phyloP scores from a whole-genome alignment of 2,329 filamentous ascomycete genomes.

The Neocucurbitaria cava region DNA sequence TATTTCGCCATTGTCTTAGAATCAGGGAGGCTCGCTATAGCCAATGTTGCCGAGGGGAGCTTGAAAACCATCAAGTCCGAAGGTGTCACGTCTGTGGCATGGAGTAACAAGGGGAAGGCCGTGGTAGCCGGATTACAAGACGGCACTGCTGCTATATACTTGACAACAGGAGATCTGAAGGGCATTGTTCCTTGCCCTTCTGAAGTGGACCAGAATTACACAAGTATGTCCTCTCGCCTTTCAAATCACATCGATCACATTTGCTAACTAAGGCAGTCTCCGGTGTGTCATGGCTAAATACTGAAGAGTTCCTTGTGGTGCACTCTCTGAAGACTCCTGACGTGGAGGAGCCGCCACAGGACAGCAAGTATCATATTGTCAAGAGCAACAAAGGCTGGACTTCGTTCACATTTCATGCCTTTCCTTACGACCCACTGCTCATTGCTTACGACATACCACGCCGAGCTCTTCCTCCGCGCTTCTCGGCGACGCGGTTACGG shows the following conservation, averaged over 20 bases:
- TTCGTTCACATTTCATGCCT: constrained; percentile 74
- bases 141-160: constrained; percentile 83
- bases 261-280: constrained; percentile 64
- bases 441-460: constrained; percentile 60
- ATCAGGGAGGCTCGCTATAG: constrained; percentile 82
- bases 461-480: constrained; percentile 69
- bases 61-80: constrained; percentile 65
- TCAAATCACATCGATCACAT: background rate
- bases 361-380: constrained; percentile 76
- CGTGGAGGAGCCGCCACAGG: constrained; percentile 58
- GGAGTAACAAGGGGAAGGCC: constrained; percentile 94
- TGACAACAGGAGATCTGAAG: constrained; percentile 78
- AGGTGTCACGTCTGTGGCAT: constrained; percentile 82
- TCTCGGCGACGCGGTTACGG: constrained; percentile 77
- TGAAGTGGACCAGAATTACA: constrained; percentile 66
- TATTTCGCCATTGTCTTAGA: constrained; percentile 81
- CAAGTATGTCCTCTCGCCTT: constrained; percentile 62
- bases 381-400: constrained; percentile 67
- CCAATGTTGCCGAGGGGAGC: constrained; percentile 72
- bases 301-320: constrained; percentile 80
- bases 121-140: constrained; percentile 84
- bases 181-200: constrained; percentile 81
- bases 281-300: constrained; percentile 86
- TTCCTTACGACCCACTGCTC: constrained; percentile 61
- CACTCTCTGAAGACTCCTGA: constrained; percentile 59